Base-by-base conservation (phyloP, 441 rosid species). In the Dalechampia spathulata region DNA sequence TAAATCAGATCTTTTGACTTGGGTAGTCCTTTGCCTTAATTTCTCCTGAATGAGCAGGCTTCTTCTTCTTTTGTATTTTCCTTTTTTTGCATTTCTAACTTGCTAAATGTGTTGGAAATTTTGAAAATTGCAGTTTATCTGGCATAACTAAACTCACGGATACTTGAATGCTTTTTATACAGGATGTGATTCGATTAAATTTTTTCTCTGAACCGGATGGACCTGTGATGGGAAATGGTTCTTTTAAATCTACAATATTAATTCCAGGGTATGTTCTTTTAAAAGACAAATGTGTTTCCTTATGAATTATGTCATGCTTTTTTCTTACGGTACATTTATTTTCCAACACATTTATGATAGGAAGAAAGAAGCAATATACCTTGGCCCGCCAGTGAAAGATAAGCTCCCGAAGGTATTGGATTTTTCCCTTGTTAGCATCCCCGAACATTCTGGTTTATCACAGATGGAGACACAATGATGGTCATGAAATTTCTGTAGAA, bases 201-300 rank as follows among this genome's bases (percentile, higher is more conserved):
- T 87, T 90, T 65, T 89, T 79, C 81, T 78, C 95, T 58, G 81
- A 85, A 83, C 97, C 99, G 57, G 99, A 93, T 76, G 97, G 99
- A 41, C 83, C 96, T 27, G 69, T 90, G 65, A 83, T 78, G 78
- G 95, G 96, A 68, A 87, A 86, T 76, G 96, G 99, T 66, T 57
- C 86, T 59, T 93, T 70, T 69, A 80, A 87, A 55, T 78, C 96
- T 57, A 81, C 97, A 52, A 50, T 74, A 69, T 70, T 93, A 70
- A 73, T 82, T 76, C 99, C 94, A 52, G 96, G 99, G 99, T 90
- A 85, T 55, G 71, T 65, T 40, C 34, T 28, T 46, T 4, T 61
- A 26, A 62, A 52, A 46, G 34, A 45, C 47, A 60, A 63, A 38
- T n/a, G n/a, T n/a, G n/a, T 19, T 61, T 66, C 52, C 44, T 17